These are phyloP conservation scores for Solanum megistacrolobum DNA, from an alignment of 257 asterid species.

Conservation along the genomic window DNA sequence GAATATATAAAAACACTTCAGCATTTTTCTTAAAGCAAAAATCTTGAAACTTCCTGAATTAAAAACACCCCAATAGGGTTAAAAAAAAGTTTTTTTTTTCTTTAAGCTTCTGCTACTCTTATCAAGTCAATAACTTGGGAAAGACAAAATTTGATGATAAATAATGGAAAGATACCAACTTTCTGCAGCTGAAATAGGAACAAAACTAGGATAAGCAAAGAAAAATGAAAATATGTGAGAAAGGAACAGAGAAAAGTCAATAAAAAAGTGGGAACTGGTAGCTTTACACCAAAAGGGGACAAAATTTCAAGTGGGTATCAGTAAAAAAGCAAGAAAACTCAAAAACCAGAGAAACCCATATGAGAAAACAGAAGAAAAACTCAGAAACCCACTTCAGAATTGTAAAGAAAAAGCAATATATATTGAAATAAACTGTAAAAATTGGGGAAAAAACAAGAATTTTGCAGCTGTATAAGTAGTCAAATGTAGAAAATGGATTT, in stretches of 20 bases:
- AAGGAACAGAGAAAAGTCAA: neutral
- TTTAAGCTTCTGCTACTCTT: neutral
- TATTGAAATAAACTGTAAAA: neutral
- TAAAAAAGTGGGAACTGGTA: neutral
- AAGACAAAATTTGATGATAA: neutral
- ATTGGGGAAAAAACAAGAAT: neutral
- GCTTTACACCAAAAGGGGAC: neutral
- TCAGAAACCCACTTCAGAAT: neutral
- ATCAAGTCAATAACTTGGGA: neutral
- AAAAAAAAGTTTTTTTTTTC: neutral
- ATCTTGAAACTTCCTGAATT: neutral
- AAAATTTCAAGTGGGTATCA: neutral
- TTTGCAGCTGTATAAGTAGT: neutral
- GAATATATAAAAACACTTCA: constrained; percentile 52
- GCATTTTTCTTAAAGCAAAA: constrained; percentile 17
- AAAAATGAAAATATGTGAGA: neutral
- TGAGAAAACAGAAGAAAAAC: neutral
- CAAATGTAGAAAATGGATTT: neutral
- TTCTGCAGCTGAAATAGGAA: neutral
- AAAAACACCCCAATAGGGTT: neutral
- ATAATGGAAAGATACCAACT: neutral
- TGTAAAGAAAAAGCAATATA: neutral
- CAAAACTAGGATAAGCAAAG: neutral
- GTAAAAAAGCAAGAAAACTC: neutral
- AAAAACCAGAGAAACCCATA: neutral